phyloP scores from a whole-genome alignment of 1,139 yeast genomes.

The Suhomyces choctaworum region DNA sequence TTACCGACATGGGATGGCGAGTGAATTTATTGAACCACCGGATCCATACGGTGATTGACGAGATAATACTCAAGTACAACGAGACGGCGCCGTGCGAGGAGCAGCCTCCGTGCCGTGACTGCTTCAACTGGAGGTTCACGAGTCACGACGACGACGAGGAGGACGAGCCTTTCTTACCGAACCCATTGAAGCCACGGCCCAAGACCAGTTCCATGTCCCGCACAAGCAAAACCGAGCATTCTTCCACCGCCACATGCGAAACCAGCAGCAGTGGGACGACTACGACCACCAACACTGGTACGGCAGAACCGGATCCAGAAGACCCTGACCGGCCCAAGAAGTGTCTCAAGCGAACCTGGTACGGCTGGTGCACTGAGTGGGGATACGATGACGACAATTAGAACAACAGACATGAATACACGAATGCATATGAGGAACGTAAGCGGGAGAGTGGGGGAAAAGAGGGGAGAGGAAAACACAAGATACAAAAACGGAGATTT shows the following conservation, averaged over 20 bases:
- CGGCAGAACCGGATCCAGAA: slow-evolving; percentile 6
- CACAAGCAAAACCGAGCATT: not conserved
- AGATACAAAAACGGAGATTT: no score
- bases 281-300: not conserved
- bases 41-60: slow-evolving; percentile 88
- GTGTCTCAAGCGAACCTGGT: slow-evolving; percentile 47
- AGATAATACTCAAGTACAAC: slow-evolving; percentile 69
- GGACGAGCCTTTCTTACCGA: slow-evolving; percentile 42
- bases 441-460: not conserved
- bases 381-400: slow-evolving; percentile 29
- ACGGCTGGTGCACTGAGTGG: slow-evolving; percentile 49
- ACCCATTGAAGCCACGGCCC: slow-evolving; percentile 35
- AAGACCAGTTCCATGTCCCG: slow-evolving; percentile 1
- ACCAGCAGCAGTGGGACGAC: not conserved
- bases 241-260: not conserved
- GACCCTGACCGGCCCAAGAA: slow-evolving; percentile 30
- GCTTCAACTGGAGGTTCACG: slow-evolving; percentile 87
- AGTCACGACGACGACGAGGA: slow-evolving; percentile 48
- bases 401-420: not conserved
- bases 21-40: slow-evolving; percentile 87
- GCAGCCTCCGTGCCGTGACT: slow-evolving; percentile 83
- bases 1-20: slow-evolving; percentile 87
- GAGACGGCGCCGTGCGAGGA: slow-evolving; percentile 72
- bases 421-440: not conserved
- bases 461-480: no score